Base-by-base conservation (phyloP, 2,329 filamentous ascomycete species). In the Aspergillus ustus region DNA sequence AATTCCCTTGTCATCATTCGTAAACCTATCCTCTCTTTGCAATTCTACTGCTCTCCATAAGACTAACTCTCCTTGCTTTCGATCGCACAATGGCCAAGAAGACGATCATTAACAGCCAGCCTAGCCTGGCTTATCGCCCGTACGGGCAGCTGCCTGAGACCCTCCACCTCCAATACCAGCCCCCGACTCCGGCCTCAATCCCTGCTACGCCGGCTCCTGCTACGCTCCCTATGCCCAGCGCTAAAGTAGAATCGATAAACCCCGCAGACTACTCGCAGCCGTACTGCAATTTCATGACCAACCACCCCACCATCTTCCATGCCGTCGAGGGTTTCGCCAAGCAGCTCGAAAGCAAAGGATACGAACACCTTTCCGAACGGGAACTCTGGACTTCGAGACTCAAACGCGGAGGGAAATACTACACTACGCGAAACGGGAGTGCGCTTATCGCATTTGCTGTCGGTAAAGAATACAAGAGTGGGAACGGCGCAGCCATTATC, bases 301-400 rank as follows among this genome's bases (percentile, higher is more conserved):
- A 91, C 64, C 97, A 97, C 73, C 95, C 95, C 0, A 98, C 95
- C 8, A 87, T 97, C 51, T 99, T 96, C 77, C 95, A 99, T 72
- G 88, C 92, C 1, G 93, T 97, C 29, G 85, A 88, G 61, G 87
- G 92, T 69, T 92, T 97, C 74, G 88, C 89, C 70, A 82, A 84
- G 60, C 89, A 93, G 71, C 84, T 97, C 52, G 82, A 85, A 64
- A 83, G 86, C 44, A 82, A 87, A 43, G 94, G 92, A 49, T 99
- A 91, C 78, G 85, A 83, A 63, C 89, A 88, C 78, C 87, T 92
- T 66, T 89, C 89, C 7, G 86, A 94, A 73, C 88, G 94, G 52
- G 88, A 93, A 64, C 82, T 85, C 62, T 99, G 95, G 95, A 80
- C 81, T 19, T 82, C 80, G 51, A 88, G 90, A 73, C 82, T 98